Conservation (phyloP, 2,329 filamentous ascomycete species). For the Ophiocordyceps robertsii region DNA sequence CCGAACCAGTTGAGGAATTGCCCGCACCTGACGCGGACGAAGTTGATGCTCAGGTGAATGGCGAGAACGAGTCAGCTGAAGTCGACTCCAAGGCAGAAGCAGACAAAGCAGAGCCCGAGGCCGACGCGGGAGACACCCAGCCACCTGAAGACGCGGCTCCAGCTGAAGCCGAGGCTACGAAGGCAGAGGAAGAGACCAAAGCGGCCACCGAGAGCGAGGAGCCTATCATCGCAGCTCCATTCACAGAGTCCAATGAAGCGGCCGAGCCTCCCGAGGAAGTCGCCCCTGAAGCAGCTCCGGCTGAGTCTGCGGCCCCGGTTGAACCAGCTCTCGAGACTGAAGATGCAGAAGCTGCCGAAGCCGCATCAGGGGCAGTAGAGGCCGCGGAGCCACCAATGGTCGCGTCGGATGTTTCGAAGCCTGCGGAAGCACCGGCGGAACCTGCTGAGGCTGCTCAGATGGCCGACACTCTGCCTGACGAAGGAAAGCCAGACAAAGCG, state of each 20-base stretch:
- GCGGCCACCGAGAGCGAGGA: background rate
- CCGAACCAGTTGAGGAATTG: slow-evolving; percentile 2
- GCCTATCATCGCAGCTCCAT: background rate
- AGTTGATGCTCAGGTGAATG: background rate
- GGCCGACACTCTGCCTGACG: background rate
- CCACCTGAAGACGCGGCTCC: background rate
- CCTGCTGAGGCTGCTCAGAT: background rate
- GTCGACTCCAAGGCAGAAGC: slow-evolving; percentile 1
- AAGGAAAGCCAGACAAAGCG: no score
- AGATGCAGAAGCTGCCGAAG: background rate
- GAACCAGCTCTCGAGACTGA: background rate
- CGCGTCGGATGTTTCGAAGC: background rate
- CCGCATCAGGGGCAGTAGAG: background rate
- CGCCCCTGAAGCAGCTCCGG: background rate
- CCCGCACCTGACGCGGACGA: background rate
- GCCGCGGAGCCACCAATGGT: slow-evolving; percentile 1
- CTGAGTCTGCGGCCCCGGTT: slow-evolving; percentile 1
- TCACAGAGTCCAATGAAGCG: slow-evolving; percentile 7
- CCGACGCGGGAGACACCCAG: background rate
- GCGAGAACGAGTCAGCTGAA: background rate
- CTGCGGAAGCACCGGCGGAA: background rate
- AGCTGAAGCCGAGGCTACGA: background rate
- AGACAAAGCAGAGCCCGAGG: background rate
- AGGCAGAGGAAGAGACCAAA: background rate
- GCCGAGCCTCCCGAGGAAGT: slow-evolving; percentile 2